Percentiles rank a stretch among this genome's conserved stretches.
Evolutionary conservation across 306 rosid species (phyloP).

Genomic region (Prinsepia uniflora): DNA sequence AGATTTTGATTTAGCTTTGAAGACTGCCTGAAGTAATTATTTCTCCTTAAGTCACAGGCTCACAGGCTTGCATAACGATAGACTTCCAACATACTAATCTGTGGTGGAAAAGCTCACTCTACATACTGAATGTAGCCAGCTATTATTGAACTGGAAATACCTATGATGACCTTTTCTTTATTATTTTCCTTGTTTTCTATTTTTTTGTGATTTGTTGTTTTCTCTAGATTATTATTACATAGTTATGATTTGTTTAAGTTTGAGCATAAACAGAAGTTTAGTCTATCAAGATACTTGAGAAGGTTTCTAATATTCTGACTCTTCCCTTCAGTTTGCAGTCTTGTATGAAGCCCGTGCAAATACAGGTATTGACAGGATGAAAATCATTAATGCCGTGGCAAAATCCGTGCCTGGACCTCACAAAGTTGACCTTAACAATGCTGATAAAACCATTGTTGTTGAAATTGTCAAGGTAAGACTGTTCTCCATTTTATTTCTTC

Average conservation of each 20-base stretch:
- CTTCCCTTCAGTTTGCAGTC: slow-evolving; percentile 72
- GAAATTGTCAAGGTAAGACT: slow-evolving; percentile 82
- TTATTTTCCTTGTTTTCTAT: background rate
- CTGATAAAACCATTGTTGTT: slow-evolving; percentile 83
- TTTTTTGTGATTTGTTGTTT: background rate
- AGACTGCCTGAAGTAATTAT: background rate
- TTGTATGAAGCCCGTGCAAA: slow-evolving; percentile 92
- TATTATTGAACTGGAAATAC: background rate
- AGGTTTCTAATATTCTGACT: slow-evolving; percentile 11
- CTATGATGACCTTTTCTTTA: background rate
- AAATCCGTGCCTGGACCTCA: slow-evolving; percentile 85
- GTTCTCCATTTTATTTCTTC: background rate
- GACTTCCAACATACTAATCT: background rate
- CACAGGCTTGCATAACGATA: too few relatives aligned
- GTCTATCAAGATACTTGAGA: background rate
- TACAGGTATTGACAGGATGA: slow-evolving; percentile 83
- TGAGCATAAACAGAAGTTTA: background rate
- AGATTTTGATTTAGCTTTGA: slow-evolving; percentile 1
- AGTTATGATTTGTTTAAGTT: background rate
- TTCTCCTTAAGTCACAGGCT: background rate
- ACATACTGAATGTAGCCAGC: background rate
- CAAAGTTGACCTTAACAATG: slow-evolving; percentile 86
- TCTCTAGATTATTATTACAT: background rate
- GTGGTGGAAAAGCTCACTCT: background rate
- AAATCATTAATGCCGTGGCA: slow-evolving; percentile 81